Base-by-base conservation (phyloP, 164 flowering plant genomes). In the Tinospora cordifolia region DNA sequence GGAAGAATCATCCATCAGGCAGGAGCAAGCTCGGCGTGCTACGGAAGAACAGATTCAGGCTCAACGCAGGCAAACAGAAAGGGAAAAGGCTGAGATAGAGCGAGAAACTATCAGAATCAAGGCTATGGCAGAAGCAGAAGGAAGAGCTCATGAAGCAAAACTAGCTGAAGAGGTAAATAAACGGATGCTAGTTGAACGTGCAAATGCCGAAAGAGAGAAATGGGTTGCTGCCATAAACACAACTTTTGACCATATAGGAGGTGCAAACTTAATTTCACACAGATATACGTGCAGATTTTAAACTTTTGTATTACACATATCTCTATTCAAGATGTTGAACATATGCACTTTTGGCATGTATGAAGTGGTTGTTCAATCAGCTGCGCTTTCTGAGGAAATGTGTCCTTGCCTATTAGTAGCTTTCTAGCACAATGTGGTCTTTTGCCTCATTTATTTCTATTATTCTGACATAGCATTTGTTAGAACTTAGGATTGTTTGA, bases 71-170 rank as follows among this genome's bases (percentile, higher is more conserved):
- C 90, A 90, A 82, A 94, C 98, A 40, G 98, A 94, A 82, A 84
- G 82, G 74, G 95, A 90, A 72, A 92, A 82, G 84, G 97, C 97
- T 67, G 88, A 86, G 79, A 87, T 86, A 60, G 92, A 89, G 74
- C 89, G 93, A 47, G 97, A 92, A 80, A 94, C 95, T 62, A 87
- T 87, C 44, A 82, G 87, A 78, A 87, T 89, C 38, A 86, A 75
- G 72, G 87, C 95, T 34, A 83, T 89, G 79, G 97, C 98, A 59
- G 97, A 94, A 72, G 98, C 98, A 40, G 97, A 92, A 80, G 98
- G 87, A 63, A 81, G 90, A 79, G 98, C 98, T 69, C 98, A 84
- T 81, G 97, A 90, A 82, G 88, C 87, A 62, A 89, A 88, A 83
- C 83, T 92, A 70, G 81, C 91, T 70, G 98, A 92, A 84, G 97